Base-by-base conservation (phyloP, 441 rosid genomes). In the Euphorbia corollata region DNA sequence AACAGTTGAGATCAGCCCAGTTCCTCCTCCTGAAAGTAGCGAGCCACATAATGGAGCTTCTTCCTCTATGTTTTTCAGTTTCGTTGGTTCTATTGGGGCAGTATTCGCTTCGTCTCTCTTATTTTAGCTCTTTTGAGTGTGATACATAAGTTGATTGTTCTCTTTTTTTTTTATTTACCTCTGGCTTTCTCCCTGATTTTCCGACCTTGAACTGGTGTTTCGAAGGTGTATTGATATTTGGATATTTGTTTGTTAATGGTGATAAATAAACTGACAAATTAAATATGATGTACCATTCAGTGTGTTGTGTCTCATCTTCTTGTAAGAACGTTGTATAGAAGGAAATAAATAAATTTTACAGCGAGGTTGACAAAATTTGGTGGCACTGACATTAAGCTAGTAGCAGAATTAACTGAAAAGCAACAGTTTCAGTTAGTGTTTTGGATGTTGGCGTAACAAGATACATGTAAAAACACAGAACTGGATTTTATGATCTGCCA, bases 61-160 rank as follows among this genome's bases (percentile, higher is more conserved):
- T 61, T 74, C 84, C 19, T 63, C 81, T 1, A 43, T 61, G 57
- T 34, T 76, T 64, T 57, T 77, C 34, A 47, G 81, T 59, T 59
- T 71, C 47, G 4, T 50, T 4, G 66, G 63, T 67, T 79, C 63
- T 5, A 22, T 74, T 38, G 85, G 82, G 74, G 86, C 88, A 61
- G 70, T 85, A 59, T 68, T 77, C 61, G 80, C 84, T 76, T 81
- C 90, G 30, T 74, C 85, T 63, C 76, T 85, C 4, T 63, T 83
- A 67, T 65, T 86, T 45, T 45, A 45, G 59, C 50, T n/a, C 3
- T 56, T 50, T 16, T 65, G 59, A 62, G 56, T 53, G 56, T 60
- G 10, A 10, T 18, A 34, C 39, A 20, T n/a, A 16, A 16, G 13
- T 30, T n/a, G 15, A 63, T 70, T 36, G 50, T 50, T 30, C 16